Evolutionary conservation across 257 asterid genomes (phyloP).

Genomic region (Phtheirospermum japonicum): DNA sequence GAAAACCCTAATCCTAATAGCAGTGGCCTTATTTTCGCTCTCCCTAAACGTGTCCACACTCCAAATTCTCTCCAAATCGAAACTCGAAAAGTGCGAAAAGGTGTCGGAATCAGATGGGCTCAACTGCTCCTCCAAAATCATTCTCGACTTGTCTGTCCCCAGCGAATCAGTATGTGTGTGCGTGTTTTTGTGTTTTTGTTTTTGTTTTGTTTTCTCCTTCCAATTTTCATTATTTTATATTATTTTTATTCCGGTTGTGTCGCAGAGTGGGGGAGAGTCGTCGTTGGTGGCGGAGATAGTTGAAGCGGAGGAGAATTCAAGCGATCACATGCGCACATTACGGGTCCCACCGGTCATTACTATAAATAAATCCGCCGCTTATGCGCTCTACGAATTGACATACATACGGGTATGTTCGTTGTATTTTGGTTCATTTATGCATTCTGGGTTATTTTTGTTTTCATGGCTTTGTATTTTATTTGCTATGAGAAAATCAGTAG

Average conservation of each 20-base stretch:
- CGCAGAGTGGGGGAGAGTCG: constrained; percentile 89
- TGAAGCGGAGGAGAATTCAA: constrained; percentile 89
- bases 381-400: constrained; percentile 71
- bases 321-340: constrained; percentile 70
- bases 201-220: too few relatives aligned
- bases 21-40: constrained; percentile 25
- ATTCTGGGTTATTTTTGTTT: too few relatives aligned
- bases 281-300: constrained; percentile 94
- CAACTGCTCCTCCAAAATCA: constrained; percentile 71
- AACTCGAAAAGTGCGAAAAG: constrained; percentile 73
- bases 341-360: constrained; percentile 82
- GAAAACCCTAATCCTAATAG: constrained; percentile 33
- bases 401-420: constrained; percentile 58
- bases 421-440: neutral
- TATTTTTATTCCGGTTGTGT: neutral
- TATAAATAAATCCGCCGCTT: constrained; percentile 79
- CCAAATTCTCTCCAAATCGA: constrained; percentile 81
- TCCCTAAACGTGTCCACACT: constrained; percentile 26
- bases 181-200: too few relatives aligned
- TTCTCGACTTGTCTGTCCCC: constrained; percentile 86
- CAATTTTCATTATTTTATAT: neutral
- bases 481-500: too few relatives aligned
- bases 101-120: constrained; percentile 53
- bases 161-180: constrained; percentile 79
- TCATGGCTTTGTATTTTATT: too few relatives aligned